Evolutionary conservation across 106 monocot genomes (phyloP).

Genomic region (Dioscorea zingiberensis): DNA sequence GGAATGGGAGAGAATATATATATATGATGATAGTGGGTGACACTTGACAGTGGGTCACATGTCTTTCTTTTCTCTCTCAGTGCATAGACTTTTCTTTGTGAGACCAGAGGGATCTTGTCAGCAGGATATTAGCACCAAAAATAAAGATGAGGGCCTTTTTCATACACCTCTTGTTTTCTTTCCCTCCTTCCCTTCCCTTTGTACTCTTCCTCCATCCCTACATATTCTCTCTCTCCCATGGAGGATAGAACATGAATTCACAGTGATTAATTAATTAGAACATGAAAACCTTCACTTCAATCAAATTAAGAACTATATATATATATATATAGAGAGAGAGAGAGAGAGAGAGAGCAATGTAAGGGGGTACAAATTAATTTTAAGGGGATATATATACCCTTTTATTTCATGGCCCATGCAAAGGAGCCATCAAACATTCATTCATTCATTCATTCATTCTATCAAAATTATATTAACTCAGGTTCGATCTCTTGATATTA

Average conservation of each 20-base stretch:
- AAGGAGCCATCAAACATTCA: neutral
- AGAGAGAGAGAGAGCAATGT: neutral
- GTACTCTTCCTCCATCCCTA: slow-evolving; percentile 7
- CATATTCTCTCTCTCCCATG: slow-evolving; percentile 3
- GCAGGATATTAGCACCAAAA: slow-evolving; percentile 8
- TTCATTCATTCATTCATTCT: too few relatives aligned
- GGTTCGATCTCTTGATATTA: neutral
- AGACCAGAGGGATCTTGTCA: slow-evolving; percentile 13
- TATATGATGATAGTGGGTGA: slow-evolving; percentile 9
- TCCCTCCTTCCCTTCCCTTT: slow-evolving; percentile 12
- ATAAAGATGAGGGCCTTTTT: slow-evolving; percentile 21
- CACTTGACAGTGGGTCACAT: slow-evolving; percentile 43
- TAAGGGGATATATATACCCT: too few relatives aligned
- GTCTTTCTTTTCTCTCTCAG: slow-evolving; percentile 17
- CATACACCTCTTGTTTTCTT: slow-evolving; percentile 7
- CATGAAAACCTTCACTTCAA: neutral
- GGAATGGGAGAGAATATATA: too few relatives aligned
- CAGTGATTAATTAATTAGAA: neutral
- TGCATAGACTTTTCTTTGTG: slow-evolving; percentile 14
- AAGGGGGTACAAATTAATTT: too few relatives aligned
- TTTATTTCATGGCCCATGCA: neutral
- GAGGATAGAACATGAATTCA: neutral
- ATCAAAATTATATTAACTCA: neutral
- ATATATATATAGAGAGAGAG: neutral
- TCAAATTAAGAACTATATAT: neutral